Evolutionary conservation across 2,329 filamentous ascomycete species (phyloP), one percentile per base, ranked within the genome.

Genomic region (Verticillium nubilum): DNA sequence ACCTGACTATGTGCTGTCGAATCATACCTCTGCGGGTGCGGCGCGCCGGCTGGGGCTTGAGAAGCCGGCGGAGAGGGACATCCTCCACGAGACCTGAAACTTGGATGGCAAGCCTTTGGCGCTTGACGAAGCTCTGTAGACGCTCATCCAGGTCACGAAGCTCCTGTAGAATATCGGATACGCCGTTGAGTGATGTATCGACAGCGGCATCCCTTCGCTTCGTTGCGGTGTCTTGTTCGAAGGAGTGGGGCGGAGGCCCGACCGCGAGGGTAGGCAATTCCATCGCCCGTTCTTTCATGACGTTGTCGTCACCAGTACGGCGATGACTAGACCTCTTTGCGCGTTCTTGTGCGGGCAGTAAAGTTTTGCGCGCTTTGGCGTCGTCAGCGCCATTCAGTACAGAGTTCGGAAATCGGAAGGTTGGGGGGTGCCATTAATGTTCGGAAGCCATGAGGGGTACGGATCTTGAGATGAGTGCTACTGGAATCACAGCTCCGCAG

Each of bases 111-210:
- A 76, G 65, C 37, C 81, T 79, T 61, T 83, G 80, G 26, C 68
- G 72, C 59, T 79, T 78, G 10, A 76, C 74, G 5, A 73, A 73
- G 5, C 69, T 71, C 29, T 76, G 74, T 2, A 84, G 66, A n/a
- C 72, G 70, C 17, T 74, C 69, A 53, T 83, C 81, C 78, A 83
- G 82, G 63, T 79, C 72, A 4, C 72, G 75, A 27, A 83, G 69
- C n/a, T 74, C 72, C n/a, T 73, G 72, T 61, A 80, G 73, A 19
- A 78, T 77, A 17, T 37, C 33, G 33, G 33, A 37, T 5, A 37
- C 33, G 15, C 4, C 6, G 33, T 15, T 37, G 33, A 13, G 33
- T 15, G 33, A 5, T 15, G 13, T 37, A 6, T 17, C 33, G 33
- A 37, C 33, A 52, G 59, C 33, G 9, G 37, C 33, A 33, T 27